Conservation (phyloP, 805 yeast species). For the Saturnispora gosingensis region DNA sequence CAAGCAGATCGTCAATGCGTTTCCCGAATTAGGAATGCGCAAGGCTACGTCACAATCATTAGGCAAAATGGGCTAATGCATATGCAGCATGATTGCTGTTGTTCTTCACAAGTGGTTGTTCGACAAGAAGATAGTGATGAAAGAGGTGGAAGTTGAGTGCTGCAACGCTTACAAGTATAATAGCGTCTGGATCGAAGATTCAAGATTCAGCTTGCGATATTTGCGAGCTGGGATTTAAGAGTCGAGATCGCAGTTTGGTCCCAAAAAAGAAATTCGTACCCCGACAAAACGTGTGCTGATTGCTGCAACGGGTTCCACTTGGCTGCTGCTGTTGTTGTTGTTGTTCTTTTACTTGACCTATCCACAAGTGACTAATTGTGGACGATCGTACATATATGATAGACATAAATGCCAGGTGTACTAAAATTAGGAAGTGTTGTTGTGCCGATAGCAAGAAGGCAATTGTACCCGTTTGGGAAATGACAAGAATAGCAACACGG, state of each 20-base stretch:
- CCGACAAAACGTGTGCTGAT: too few species aligned
- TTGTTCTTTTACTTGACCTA: neutral
- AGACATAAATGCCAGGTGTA: neutral
- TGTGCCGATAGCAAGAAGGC: neutral
- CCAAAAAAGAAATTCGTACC: too few species aligned
- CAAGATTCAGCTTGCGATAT: too few species aligned
- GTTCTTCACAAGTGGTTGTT: too few species aligned
- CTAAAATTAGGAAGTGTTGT: neutral
- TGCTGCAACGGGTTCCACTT: too few species aligned
- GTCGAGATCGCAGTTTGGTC: too few species aligned
- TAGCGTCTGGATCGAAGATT: too few species aligned
- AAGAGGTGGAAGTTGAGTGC: too few species aligned
- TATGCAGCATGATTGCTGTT: neutral
- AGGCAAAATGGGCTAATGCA: neutral
- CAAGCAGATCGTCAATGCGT: neutral
- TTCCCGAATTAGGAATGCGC: neutral
- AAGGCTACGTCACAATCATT: neutral
- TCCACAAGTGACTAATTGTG: neutral
- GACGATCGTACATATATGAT: too few species aligned
- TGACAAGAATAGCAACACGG: neutral
- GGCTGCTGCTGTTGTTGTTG: neutral
- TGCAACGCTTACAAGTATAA: too few species aligned
- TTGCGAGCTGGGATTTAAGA: too few species aligned
- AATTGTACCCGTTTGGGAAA: neutral
- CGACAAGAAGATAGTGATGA: too few species aligned